These are phyloP conservation scores for Lyophyllum shimeji DNA, from an alignment of 768 basidiomycete species.

Conservation along the genomic window DNA sequence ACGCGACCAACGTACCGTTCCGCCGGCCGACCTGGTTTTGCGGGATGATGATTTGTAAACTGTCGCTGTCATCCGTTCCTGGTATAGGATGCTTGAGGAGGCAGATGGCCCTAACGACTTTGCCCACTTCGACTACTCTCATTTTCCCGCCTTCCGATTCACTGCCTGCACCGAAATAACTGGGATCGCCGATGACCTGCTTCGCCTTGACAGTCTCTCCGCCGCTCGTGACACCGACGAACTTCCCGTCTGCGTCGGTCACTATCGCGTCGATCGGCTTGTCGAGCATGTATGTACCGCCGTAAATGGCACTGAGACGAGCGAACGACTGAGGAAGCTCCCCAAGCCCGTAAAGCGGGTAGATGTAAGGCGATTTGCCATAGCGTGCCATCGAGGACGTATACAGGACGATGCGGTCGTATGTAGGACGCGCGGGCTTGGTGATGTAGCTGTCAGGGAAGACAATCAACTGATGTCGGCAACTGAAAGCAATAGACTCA, in stretches of 20 bases:
- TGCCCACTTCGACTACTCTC: slow-evolving; percentile 88
- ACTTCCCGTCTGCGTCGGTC: slow-evolving; percentile 81
- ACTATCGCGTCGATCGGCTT: slow-evolving; percentile 91
- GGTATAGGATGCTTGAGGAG: slow-evolving; percentile 98
- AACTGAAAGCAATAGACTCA: slow-evolving; percentile 39
- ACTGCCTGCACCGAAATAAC: slow-evolving; percentile 87
- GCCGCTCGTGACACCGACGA: slow-evolving; percentile 88
- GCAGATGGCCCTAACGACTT: slow-evolving; percentile 96
- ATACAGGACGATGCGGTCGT: slow-evolving; percentile 95
- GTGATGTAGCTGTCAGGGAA: slow-evolving; percentile 73
- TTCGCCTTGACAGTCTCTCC: slow-evolving; percentile 95
- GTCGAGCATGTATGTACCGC: slow-evolving; percentile 99
- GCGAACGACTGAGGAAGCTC: slow-evolving; percentile 99
- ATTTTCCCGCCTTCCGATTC: slow-evolving; percentile 70
- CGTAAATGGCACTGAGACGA: slow-evolving; percentile 96
- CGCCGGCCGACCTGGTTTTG: slow-evolving; percentile 95
- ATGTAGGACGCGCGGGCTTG: slow-evolving; percentile 86
- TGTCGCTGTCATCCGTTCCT: slow-evolving; percentile 93
- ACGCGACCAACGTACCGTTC: slow-evolving; percentile 65
- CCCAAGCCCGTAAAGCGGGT: slow-evolving; percentile 97
- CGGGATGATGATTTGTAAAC: slow-evolving; percentile 96
- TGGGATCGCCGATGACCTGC: slow-evolving; percentile 96
- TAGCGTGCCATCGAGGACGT: slow-evolving; percentile 98
- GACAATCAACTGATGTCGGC: not conserved
- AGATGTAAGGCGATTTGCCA: slow-evolving; percentile 99